Evolutionary conservation across 805 yeast species (phyloP), one percentile per base, ranked within the genome.

Genomic region (Pichia nakasei): DNA sequence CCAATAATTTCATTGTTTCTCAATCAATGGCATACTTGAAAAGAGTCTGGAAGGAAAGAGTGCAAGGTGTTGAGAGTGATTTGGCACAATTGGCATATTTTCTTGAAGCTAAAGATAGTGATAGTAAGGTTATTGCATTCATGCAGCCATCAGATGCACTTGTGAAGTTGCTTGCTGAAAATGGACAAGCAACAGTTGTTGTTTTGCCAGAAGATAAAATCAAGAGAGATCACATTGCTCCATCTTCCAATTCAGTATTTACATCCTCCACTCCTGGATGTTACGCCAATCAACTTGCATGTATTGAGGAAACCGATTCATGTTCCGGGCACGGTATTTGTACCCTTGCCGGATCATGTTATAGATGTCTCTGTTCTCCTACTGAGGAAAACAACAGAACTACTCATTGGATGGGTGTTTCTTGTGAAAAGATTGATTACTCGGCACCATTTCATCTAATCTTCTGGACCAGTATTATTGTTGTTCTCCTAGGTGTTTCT

Each of bases 341-440:
- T 53, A 46, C 70, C 11, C 58, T 71, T 48, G 45, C 60, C 35
- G 64, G 63, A 13, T 56, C 56, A 22, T 70, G 76, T 57, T 77
- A 75, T 74, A 61, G 66, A 38, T 77, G 83, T 58, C 52, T 62
- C 21, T 77, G 83, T 55, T 52, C 70, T 2, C 56, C 79, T 15
- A 65, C 73, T 6, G 60, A 55, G 38, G 60, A 66, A 47, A 63
- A 64, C 13, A 59, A 65, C 13, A 65, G 65, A 46, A 75, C 81
- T 22, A 72, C 75, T 37, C 61, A 62, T 43, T 77, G 82, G 82
- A 60, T 75, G 1, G 83, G 82, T 21, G 52, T 51, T 46, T 75
- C 77, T 48, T 84, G 93, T 61, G 68, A 73, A 54, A 83, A 82
- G 70, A 70, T 69, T 53, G 89, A 85, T 54, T 70, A 82, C 47